Evolutionary conservation across 208 protist genomes (phyloP).

Genomic region (Leishmania gerbilli): DNA sequence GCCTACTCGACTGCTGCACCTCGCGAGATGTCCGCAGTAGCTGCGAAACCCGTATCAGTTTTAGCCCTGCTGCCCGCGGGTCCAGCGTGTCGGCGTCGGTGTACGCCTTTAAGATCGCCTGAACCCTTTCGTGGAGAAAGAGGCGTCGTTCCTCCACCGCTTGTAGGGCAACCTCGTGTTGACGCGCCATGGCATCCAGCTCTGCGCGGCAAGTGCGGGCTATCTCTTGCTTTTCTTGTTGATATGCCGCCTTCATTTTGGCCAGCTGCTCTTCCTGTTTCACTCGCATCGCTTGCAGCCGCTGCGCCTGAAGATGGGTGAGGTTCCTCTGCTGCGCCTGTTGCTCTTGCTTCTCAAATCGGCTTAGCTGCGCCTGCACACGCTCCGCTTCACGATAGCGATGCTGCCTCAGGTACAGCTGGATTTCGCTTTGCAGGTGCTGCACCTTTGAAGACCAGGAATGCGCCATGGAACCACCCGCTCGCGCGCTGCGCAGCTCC

Average conservation of each 20-base stretch:
- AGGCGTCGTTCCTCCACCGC: constrained; percentile 18
- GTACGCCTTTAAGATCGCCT: constrained; percentile 14
- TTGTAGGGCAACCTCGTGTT: constrained; percentile 28
- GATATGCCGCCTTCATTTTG: constrained; percentile 12
- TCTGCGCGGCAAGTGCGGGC: constrained; percentile 19
- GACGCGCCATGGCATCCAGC: constrained; percentile 32
- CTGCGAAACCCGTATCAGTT: constrained; percentile 26
- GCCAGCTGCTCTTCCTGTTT: constrained; percentile 10
- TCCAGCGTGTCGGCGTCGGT: constrained; percentile 19
- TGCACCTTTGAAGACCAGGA: constrained; percentile 21
- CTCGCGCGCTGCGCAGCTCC: not conserved
- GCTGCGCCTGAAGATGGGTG: constrained; percentile 27
- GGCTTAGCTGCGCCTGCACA: constrained; percentile 28
- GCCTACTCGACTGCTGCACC: not conserved
- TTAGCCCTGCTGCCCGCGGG: constrained; percentile 16
- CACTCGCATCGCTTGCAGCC: constrained; percentile 18
- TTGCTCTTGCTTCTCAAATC: constrained; percentile 33
- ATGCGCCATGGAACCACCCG: not conserved
- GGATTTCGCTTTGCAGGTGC: constrained; percentile 33
- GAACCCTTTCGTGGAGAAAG: constrained; percentile 14
- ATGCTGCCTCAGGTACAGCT: constrained; percentile 35
- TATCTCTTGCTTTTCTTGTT: constrained; percentile 24
- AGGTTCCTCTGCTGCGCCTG: constrained; percentile 23
- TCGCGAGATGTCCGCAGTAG: constrained; percentile 5
- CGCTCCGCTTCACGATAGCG: constrained; percentile 49